Conservation (phyloP, 2,329 filamentous ascomycete genomes). For the Westerdykella ornata region DNA sequence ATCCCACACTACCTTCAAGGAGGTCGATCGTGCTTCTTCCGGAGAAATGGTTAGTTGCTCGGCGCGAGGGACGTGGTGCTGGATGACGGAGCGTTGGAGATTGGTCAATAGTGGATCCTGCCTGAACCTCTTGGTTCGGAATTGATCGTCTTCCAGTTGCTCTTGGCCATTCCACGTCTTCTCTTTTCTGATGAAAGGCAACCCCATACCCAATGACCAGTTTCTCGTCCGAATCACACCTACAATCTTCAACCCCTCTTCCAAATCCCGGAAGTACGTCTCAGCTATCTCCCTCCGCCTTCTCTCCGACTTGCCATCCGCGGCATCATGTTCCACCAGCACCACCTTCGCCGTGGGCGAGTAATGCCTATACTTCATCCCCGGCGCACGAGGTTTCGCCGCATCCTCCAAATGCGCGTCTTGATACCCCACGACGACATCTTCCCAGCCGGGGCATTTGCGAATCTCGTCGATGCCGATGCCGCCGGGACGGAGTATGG, state of each 20-base stretch:
- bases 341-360: slow-evolving; percentile 82
- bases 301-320: slow-evolving; percentile 15
- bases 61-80: slow-evolving; percentile 30
- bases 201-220: slow-evolving; percentile 20
- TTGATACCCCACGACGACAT: slow-evolving; percentile 69
- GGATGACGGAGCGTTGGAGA: slow-evolving; percentile 30
- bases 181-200: slow-evolving; percentile 4
- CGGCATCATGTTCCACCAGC: slow-evolving; percentile 61
- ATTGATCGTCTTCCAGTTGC: too few species aligned
- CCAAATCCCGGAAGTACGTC: slow-evolving; percentile 9
- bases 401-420: slow-evolving; percentile 61
- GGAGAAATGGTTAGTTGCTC: not conserved
- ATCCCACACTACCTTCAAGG: slow-evolving; percentile 49
- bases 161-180: not conserved
- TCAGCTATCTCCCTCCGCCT: slow-evolving; percentile 18
- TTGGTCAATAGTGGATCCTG: slow-evolving; percentile 16
- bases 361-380: slow-evolving; percentile 99
- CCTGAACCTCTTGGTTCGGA: not conserved
- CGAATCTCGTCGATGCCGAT: slow-evolving; percentile 75
- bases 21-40: too few species aligned
- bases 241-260: slow-evolving; percentile 19
- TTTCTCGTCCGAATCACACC: slow-evolving; percentile 37
- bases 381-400: slow-evolving; percentile 69
- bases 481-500: slow-evolving; percentile 79
- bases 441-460: slow-evolving; percentile 70